Conservation (phyloP, 768 basidiomycete species). For the Nevesoporus exiguus region DNA sequence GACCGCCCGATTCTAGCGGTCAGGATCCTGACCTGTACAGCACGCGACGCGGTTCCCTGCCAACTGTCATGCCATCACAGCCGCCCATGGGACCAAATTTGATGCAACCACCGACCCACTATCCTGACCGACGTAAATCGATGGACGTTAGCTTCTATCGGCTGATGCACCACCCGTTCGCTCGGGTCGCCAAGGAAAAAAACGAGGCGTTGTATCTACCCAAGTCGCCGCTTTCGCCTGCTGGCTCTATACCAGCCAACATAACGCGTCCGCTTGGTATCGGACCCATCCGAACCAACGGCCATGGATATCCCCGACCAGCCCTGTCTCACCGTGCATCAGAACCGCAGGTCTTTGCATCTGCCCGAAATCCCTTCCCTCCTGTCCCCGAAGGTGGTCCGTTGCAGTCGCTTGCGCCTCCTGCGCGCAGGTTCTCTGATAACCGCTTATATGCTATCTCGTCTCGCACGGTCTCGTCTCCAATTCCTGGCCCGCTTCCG, state of each 20-base stretch:
- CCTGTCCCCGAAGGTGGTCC: constrained; percentile 24
- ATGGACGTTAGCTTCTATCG: constrained; percentile 46
- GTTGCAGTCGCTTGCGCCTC: constrained; percentile 6
- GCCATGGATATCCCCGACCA: constrained; percentile 40
- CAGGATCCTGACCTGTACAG: constrained; percentile 34
- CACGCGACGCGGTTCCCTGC: constrained; percentile 54
- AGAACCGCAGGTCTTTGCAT: constrained; percentile 33
- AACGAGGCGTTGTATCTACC: constrained; percentile 33
- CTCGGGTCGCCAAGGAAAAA: constrained; percentile 32
- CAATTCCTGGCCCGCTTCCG: constrained; percentile 53
- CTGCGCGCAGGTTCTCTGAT: constrained; percentile 37
- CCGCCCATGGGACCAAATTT: constrained; percentile 25
- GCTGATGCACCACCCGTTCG: constrained; percentile 46
- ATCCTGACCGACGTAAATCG: constrained; percentile 38
- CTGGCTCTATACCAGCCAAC: constrained; percentile 32
- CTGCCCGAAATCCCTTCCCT: constrained; percentile 39
- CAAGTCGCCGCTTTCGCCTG: constrained; percentile 33
- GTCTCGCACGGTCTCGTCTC: constrained; percentile 47
- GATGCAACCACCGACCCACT: constrained; percentile 33
- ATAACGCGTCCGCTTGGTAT: constrained; percentile 35
- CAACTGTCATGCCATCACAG: constrained; percentile 35
- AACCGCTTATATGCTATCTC: constrained; percentile 47
- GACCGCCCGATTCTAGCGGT: constrained; percentile 18
- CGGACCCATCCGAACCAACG: constrained; percentile 45
- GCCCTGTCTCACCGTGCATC: constrained; percentile 30